Evolutionary conservation across 2,329 filamentous ascomycete species (phyloP).

Genomic region (Sphaerulina vaccinii): DNA sequence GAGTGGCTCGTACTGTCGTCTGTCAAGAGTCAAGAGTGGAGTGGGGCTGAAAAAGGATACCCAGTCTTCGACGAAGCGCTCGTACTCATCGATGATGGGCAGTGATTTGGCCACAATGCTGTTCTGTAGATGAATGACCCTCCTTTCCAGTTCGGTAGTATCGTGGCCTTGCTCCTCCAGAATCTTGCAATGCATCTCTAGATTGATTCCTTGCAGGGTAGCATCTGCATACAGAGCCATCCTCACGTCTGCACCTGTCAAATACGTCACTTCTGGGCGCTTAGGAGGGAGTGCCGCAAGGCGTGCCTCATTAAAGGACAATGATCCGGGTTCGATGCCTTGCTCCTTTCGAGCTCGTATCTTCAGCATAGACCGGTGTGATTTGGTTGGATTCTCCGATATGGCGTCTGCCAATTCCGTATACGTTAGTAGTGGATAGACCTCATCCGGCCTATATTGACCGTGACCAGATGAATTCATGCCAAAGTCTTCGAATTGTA

Average conservation of each 20-base stretch:
- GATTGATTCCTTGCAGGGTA: slow-evolving; percentile 24
- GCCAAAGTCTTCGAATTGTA: background rate
- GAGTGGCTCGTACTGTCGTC: slow-evolving; percentile 69
- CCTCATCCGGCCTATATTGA: background rate
- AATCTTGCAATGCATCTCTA: slow-evolving; percentile 31
- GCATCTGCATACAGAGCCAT: slow-evolving; percentile 3
- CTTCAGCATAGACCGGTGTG: background rate
- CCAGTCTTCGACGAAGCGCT: slow-evolving; percentile 25
- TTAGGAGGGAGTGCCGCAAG: background rate
- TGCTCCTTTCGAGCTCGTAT: background rate
- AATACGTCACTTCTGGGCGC: background rate
- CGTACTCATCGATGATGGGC: background rate
- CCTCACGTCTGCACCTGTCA: background rate
- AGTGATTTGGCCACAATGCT: background rate
- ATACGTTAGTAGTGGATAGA: slow-evolving; percentile 1
- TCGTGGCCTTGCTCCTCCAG: slow-evolving; percentile 25
- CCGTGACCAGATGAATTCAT: background rate
- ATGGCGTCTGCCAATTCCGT: slow-evolving; percentile 6
- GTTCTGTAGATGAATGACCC: slow-evolving; percentile 4
- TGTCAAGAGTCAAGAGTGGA: slow-evolving; percentile 62
- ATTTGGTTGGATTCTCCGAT: slow-evolving; percentile 3
- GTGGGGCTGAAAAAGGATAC: slow-evolving; percentile 24
- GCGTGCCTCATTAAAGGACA: background rate
- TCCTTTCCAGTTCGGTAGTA: slow-evolving; percentile 10
- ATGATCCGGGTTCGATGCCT: background rate